Base-by-base conservation (phyloP, 257 asterid species). In the Solanum clarkiae region DNA sequence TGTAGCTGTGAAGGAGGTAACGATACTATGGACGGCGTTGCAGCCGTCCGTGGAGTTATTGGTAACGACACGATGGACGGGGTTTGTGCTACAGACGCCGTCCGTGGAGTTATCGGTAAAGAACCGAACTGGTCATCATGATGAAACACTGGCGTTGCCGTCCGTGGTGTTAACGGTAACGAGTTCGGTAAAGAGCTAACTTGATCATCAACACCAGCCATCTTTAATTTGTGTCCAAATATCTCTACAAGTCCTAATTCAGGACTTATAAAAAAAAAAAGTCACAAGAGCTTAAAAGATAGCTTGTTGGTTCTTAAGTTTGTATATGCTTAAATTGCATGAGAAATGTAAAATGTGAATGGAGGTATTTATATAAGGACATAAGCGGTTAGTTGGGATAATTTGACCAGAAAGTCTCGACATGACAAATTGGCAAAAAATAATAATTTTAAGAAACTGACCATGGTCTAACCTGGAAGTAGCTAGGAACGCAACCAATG, bases 1-100 rank as follows among this genome's bases (percentile, higher is more conserved):
- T 95, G 94, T 89, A 29, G 89, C 26, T 93, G 98, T 12, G 98
- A 93, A 2, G 97, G 93, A 10, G 98, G 98, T 54, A 91, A 91
- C 0, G 98, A 93, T 15, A 92, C 92, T 47, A 91, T 86, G 11
- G 94, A 91, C 2, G 91, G 91, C 0, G 91, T 82, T 16, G 82
- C 85, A 22, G 65, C 80, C 20, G 88, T 85, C 81, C 90, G 88
- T 5, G 95, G 95, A 56, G 95, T 91, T 83, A 88, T 83, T 40
- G 97, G 93, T 54, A 88, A 89, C 1, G 94, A 90, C 24, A 24
- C 17, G 10, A 77, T 5, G 24, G 74, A 65, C 44, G 83, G 86
- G 8, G 86, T 71, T 8, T 49, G 86, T 14, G 82, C 49, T 47
- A 45, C 74, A 4, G 82, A 72, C 44, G 85, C 80, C 9, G 56